Base-by-base conservation (phyloP, 1,284 basidiomycete genomes). In the Trichosporon sp. region DNA sequence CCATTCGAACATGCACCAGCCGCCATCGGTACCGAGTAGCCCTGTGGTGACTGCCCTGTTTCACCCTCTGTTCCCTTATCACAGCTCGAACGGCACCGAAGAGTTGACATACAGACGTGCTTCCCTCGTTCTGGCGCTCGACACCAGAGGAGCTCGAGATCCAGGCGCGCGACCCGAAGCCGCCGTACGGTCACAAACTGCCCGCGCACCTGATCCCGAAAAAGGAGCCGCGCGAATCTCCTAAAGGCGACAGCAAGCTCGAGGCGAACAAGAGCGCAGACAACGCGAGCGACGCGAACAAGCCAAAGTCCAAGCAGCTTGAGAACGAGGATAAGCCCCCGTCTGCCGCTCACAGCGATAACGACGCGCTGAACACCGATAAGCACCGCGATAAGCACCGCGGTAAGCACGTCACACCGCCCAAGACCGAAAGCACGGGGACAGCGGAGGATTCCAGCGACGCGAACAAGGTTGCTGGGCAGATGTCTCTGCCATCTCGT, bases 51-150 rank as follows among this genome's bases (percentile, higher is more conserved):
- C 38, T 40, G 38, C 38, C 38, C 38, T 40, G 38, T 40, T 40
- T 40, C 38, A 40, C 38, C 11, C 38, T 3, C 10, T 37, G 8
- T 40, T 16, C 43, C 43, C 43, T 46, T n/a, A 46, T 46, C 43
- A n/a, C 14, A 46, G 43, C 43, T 46, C 26, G 26, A 26, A 26
- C 26, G 14, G 16, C 7, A 16, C 4, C 16, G 59, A 65, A 3
- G 43, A 46, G 35, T 71, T 74, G 67, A 73, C 69, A 21, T 1
- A 0, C 69, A 79, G 78, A 71, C 65, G 68, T 78, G 3, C 71
- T 79, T 0, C 78, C 76, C 5, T 40, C 67, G 0, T 76, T 76
- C 68, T 79, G 76, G 76, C 71, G 73, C 48, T 70, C 75, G 51
- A 69, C 71, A 0, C 26, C 40, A 0, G 48, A 43, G 3, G 73